phyloP scores from a whole-genome alignment of 192 early-diverging fungal species.

The Coemansia sp. region DNA sequence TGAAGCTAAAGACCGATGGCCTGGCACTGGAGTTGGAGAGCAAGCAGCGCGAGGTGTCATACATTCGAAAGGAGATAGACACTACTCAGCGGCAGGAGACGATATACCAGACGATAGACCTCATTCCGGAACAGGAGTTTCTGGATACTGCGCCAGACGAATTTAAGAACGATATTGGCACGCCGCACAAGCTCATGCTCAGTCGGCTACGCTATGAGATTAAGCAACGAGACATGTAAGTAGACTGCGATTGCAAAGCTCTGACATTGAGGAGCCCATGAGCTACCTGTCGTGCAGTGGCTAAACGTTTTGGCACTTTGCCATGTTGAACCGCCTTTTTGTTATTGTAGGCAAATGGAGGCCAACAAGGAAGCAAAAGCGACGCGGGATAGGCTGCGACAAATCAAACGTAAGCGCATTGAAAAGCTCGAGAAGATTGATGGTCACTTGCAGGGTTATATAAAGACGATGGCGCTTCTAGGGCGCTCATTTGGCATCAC shows the following conservation, averaged over 20 bases:
- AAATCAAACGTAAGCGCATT: slow-evolving; percentile 35
- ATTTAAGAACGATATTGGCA: slow-evolving; percentile 23
- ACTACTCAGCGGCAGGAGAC: slow-evolving; percentile 44
- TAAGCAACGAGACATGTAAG: slow-evolving; percentile 35
- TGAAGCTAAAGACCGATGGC: slow-evolving; percentile 32
- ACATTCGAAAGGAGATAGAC: slow-evolving; percentile 42
- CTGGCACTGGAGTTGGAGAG: slow-evolving; percentile 43
- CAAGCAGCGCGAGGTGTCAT: slow-evolving; percentile 28
- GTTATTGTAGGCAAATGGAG: slow-evolving; percentile 23
- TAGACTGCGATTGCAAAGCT: background rate
- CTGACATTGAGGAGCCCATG: background rate
- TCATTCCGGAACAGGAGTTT: slow-evolving; percentile 30
- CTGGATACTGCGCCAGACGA: slow-evolving; percentile 29
- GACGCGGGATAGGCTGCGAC: slow-evolving; percentile 33
- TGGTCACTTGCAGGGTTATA: slow-evolving; percentile 28
- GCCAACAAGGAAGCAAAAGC: slow-evolving; percentile 14
- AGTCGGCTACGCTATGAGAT: slow-evolving; percentile 46
- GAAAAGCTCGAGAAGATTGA: slow-evolving; percentile 50
- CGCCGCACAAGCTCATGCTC: slow-evolving; percentile 51
- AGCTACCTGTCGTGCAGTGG: background rate
- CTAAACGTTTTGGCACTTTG: background rate
- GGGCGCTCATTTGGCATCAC: slow-evolving; percentile 19
- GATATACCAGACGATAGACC: slow-evolving; percentile 48
- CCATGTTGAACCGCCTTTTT: background rate
- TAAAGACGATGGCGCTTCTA: slow-evolving; percentile 31